phyloP scores from a whole-genome alignment of 73 alveolate species.

The Paramecium sexaurelia region DNA sequence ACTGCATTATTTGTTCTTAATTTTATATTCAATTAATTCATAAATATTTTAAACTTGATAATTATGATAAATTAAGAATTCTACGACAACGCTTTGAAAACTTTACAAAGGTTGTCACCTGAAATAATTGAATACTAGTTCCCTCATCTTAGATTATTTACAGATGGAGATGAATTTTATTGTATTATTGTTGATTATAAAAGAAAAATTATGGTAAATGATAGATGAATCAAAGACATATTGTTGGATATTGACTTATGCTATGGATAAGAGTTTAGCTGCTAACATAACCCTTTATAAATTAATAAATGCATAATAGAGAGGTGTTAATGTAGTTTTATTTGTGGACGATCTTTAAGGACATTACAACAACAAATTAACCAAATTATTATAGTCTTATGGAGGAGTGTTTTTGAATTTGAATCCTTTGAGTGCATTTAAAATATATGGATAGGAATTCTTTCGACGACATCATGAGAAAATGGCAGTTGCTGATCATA shows the following conservation, averaged over 20 bases:
- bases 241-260: slow-evolving; percentile 49
- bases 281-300: slow-evolving; percentile 23
- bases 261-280: slow-evolving; percentile 42
- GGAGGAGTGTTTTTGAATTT: neutral
- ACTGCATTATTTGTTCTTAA: too few species aligned
- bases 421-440: slow-evolving; percentile 12
- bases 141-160: neutral
- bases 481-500: slow-evolving; percentile 65
- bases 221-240: slow-evolving; percentile 29
- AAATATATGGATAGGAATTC: slow-evolving; percentile 7
- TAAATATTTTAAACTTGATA: too few species aligned
- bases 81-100: neutral
- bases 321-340: slow-evolving; percentile 43
- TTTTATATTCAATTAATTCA: too few species aligned
- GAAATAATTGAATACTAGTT: neutral
- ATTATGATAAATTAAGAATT: neutral
- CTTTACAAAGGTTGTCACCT: neutral
- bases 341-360: slow-evolving; percentile 50
- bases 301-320: slow-evolving; percentile 25
- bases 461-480: slow-evolving; percentile 62
- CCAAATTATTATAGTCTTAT: too few species aligned
- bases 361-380: neutral
- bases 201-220: neutral
- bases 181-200: neutral
- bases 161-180: slow-evolving; percentile 47